Evolutionary conservation across 345 rosid genomes (phyloP).

Genomic region (Rhodomyrtus tomentosa): DNA sequence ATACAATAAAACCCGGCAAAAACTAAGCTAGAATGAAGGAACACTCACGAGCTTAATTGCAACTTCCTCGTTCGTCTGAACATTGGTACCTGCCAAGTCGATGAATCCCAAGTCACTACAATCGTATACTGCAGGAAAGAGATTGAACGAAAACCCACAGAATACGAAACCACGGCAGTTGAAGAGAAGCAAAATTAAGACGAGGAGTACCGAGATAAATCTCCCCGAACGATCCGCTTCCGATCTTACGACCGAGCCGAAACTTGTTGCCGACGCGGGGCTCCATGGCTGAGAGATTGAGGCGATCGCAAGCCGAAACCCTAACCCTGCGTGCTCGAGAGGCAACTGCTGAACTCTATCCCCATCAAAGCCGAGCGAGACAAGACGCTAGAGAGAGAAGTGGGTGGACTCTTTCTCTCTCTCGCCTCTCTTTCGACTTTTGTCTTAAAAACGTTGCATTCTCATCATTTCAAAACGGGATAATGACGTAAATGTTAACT

Average conservation of each 20-base stretch:
- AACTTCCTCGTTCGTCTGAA: constrained; percentile 88
- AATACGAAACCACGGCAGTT: neutral
- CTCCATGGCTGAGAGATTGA: neutral
- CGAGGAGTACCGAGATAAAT: neutral
- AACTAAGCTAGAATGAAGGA: neutral
- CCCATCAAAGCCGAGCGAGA: neutral
- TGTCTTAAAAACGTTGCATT: neutral
- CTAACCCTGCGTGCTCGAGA: neutral
- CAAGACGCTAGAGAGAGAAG: neutral
- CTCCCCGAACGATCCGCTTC: neutral
- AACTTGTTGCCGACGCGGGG: neutral
- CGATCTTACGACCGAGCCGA: neutral
- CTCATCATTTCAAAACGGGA: neutral
- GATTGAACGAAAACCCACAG: too few relatives aligned
- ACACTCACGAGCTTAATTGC: constrained; percentile 89
- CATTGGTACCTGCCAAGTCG: constrained; percentile 48
- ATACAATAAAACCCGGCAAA: neutral
- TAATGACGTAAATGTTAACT: too few relatives aligned
- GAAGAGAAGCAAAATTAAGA: too few relatives aligned
- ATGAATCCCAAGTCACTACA: neutral
- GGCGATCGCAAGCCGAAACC: neutral
- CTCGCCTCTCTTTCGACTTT: neutral
- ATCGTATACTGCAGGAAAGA: neutral
- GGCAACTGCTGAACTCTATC: neutral
- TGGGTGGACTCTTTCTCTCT: neutral